Base-by-base conservation (phyloP, 2,329 filamentous ascomycete genomes). In the Rutstroemia sp. region DNA sequence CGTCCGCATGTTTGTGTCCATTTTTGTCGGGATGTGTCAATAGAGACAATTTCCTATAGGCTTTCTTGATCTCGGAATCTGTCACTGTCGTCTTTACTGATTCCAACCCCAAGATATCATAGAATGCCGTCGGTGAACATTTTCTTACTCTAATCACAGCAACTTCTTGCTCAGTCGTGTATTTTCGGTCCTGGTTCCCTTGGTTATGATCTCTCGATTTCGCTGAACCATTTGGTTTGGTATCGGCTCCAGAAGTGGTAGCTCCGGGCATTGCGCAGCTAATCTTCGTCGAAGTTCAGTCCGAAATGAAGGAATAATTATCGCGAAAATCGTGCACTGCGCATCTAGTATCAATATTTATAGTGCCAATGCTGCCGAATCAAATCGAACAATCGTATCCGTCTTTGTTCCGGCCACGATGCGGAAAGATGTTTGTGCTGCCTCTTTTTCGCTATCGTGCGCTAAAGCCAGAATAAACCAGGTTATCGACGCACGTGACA, bases 1-100 rank as follows among this genome's bases (percentile, higher is more conserved):
- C 94, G 71, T 96, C 94, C 55, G 94, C 92, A 59, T 95, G 85
- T 39, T 92, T 86, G 71, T 96, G 92, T 51, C 92, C 92, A 79
- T 99, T 99, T 78, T 99, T 99, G 78, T 99, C 94, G 61, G 94
- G 94, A 77, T 99, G 94, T 58, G 94, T 99, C 69, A 97, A 79
- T 67, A 99, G 77, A 70, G 88, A 94, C 71, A 95, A 80, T 75
- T 96, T 97, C 69, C 92, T 83, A 75, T 99, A 99, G 6, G 94
- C 92, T 77, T 97, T 97, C 73, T 97, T 99, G 70, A 99, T 91
- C 68, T 97, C 92, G 60, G 78, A 73, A 65, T 97, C 92, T 49
- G 83, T 83, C 67, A 82, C 86, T 19, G 84, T 81, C 57, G 79
- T 75, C 65, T 80, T 79, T 41, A 86, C 76, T 50, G 76, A 73